A percentile compares a stretch with the other conserved stretches of the same genome.
Evolutionary conservation across 2,329 filamentous ascomycete species (phyloP).

Genomic region (Monilinia laxa): DNA sequence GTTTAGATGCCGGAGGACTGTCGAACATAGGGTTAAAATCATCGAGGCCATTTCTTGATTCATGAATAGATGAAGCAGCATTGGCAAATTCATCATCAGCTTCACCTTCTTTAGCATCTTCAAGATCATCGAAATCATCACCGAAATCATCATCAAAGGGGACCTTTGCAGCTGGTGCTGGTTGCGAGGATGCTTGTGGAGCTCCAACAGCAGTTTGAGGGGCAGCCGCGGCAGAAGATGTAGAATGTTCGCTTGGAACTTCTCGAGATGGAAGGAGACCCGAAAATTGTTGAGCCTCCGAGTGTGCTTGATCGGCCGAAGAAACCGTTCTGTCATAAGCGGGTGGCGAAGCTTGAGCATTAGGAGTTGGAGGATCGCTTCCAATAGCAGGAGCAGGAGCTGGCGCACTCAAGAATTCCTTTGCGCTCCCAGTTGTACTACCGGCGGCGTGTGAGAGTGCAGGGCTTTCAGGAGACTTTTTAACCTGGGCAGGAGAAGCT

Average conservation of each 20-base stretch:
- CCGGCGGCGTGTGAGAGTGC: constrained; percentile 28
- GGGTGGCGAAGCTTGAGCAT: constrained; percentile 59
- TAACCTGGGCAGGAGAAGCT: constrained; percentile 43
- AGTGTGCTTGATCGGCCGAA: constrained; percentile 47
- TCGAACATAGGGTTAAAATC: constrained; percentile 85
- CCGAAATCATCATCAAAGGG: constrained; percentile 76
- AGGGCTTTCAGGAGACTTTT: constrained; percentile 34
- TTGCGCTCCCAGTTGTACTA: constrained; percentile 36
- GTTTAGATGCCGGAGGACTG: constrained; percentile 48
- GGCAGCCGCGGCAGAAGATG: constrained; percentile 35
- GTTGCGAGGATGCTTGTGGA: constrained; percentile 36
- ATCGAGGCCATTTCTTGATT: constrained; percentile 61
- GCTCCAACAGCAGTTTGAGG: constrained; percentile 32
- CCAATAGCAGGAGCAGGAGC: constrained; percentile 38
- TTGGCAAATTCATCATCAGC: constrained; percentile 78
- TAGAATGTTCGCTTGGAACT: constrained; percentile 44
- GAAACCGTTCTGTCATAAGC: constrained; percentile 50
- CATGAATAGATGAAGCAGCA: constrained; percentile 52
- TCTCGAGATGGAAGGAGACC: constrained; percentile 56
- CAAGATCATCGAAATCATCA: constrained; percentile 73
- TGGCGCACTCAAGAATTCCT: constrained; percentile 37
- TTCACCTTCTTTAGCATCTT: constrained; percentile 79
- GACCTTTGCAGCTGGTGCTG: constrained; percentile 45
- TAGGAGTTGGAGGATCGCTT: constrained; percentile 49
- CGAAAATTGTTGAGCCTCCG: constrained; percentile 51